Percentiles rank a stretch among this genome's conserved stretches.
Evolutionary conservation across 2,329 filamentous ascomycete genomes (phyloP).

Genomic region (Leptographium procerum): DNA sequence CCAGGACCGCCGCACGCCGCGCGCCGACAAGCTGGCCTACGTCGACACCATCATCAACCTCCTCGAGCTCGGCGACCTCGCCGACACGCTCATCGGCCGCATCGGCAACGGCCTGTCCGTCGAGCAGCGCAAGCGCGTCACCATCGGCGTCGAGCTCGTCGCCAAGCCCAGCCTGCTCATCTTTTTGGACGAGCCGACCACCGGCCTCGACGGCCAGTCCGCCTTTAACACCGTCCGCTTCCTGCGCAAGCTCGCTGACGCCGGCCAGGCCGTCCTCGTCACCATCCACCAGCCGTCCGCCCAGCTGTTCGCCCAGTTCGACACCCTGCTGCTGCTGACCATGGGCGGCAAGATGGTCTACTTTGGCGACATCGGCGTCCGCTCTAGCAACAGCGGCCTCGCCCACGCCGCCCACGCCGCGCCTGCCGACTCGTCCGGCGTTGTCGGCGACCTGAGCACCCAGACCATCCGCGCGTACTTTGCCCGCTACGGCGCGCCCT

Average conservation of each 20-base stretch:
- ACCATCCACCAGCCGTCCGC: constrained; percentile 63
- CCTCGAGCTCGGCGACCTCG: constrained; percentile 35
- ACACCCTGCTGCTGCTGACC: constrained; percentile 52
- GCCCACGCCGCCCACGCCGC: neutral
- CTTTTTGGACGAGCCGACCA: constrained; percentile 52
- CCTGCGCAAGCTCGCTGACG: constrained; percentile 54
- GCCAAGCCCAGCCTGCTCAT: constrained; percentile 48
- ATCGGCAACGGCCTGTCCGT: constrained; percentile 41
- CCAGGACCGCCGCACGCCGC: constrained; percentile 54
- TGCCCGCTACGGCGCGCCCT: constrained; percentile 50
- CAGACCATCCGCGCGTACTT: constrained; percentile 52
- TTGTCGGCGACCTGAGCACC: constrained; percentile 22
- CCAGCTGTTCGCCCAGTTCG: constrained; percentile 55
- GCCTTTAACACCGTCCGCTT: constrained; percentile 56
- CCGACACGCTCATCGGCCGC: constrained; percentile 34
- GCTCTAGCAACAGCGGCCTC: neutral
- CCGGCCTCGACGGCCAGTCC: constrained; percentile 56
- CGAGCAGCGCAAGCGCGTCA: constrained; percentile 43
- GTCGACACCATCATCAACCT: constrained; percentile 67
- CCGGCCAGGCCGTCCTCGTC: constrained; percentile 55
- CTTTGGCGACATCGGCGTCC: constrained; percentile 48
- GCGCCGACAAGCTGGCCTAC: constrained; percentile 61
- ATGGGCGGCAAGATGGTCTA: constrained; percentile 55
- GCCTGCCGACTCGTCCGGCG: neutral
- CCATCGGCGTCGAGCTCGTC: constrained; percentile 50